Evolutionary conservation across 495 filamentous ascomycete species (phyloP).

Genomic region (Aspergillus mulundensis): DNA sequence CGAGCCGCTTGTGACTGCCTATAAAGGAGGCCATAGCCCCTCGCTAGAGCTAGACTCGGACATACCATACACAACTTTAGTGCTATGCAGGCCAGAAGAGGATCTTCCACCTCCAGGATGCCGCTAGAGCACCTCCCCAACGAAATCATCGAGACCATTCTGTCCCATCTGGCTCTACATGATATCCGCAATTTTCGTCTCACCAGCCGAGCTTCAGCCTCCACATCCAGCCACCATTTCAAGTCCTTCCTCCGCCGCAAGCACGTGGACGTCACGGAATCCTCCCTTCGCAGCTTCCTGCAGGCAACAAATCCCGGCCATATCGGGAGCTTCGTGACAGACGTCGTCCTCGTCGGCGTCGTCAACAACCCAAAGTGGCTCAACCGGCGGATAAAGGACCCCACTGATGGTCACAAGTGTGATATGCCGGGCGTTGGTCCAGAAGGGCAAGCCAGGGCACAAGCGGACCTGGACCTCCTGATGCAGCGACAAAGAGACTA

Average conservation of each 20-base stretch:
- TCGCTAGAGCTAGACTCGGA: too few species aligned
- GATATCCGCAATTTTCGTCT: neutral
- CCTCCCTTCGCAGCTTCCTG: neutral
- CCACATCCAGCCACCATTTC: neutral
- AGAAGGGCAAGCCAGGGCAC: neutral
- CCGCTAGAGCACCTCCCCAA: constrained; percentile 1
- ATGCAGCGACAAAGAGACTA: neutral
- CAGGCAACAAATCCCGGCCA: constrained; percentile 3
- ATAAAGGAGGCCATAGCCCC: too few species aligned
- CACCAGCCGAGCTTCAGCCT: neutral
- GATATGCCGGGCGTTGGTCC: neutral
- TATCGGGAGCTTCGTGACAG: neutral
- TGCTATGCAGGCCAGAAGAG: too few species aligned
- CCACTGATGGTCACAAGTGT: neutral
- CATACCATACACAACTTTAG: too few species aligned
- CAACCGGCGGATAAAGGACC: neutral
- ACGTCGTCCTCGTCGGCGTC: neutral
- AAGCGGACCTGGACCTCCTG: neutral
- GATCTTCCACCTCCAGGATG: constrained; percentile 20
- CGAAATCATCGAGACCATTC: neutral
- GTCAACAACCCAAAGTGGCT: neutral
- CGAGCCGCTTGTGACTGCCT: too few species aligned
- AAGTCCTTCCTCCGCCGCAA: neutral
- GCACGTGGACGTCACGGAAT: neutral
- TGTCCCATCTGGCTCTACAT: neutral